These are phyloP conservation scores for Harringtonia aguacate DNA, from an alignment of 2,329 filamentous ascomycete genomes.

Conservation along the genomic window DNA sequence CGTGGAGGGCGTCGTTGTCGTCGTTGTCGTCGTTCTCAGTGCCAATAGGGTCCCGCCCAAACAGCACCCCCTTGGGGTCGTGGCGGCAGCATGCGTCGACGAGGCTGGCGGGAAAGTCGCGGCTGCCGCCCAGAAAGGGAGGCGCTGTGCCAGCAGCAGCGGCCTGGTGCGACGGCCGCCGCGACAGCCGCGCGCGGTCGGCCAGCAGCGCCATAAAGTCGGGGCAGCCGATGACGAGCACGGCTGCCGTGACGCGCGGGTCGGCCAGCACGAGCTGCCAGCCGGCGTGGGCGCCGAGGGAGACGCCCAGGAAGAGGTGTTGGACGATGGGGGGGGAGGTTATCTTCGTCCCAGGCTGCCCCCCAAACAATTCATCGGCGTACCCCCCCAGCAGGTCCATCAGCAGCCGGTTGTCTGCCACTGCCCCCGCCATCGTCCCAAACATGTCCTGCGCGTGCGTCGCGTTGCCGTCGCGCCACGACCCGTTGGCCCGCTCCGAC, in stretches of 20 bases:
- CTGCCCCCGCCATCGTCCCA: conserved; percentile 60
- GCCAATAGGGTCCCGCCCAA: conserved; percentile 40
- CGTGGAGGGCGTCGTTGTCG: conserved; percentile 25
- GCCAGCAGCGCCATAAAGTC: conserved; percentile 71
- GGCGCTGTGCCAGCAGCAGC: conserved; percentile 43
- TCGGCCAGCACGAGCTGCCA: conserved; percentile 80
- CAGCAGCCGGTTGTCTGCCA: conserved; percentile 62
- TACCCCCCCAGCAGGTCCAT: conserved; percentile 63
- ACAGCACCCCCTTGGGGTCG: conserved; percentile 68
- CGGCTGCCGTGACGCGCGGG: conserved; percentile 63
- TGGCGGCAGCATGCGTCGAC: conserved; percentile 49
- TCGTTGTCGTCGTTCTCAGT: too few relatives aligned
- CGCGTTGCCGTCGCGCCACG: conserved; percentile 70
- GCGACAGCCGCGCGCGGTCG: conserved; percentile 65
- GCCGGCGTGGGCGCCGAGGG: conserved; percentile 74
- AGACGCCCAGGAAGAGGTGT: conserved; percentile 72
- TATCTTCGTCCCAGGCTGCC: too few relatives aligned
- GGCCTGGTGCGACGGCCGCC: conserved; percentile 47
- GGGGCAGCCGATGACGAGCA: conserved; percentile 79
- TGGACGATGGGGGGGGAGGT: conserved; percentile 6
- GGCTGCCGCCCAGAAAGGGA: conserved; percentile 64
- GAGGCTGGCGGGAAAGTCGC: conserved; percentile 64
- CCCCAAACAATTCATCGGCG: neutral
- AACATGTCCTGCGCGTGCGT: conserved; percentile 91
- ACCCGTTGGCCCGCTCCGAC: conserved; percentile 56